Evolutionary conservation across 768 basidiomycete species (phyloP), one percentile per base, ranked within the genome.

Genomic region (Filobasidium floriforme): DNA sequence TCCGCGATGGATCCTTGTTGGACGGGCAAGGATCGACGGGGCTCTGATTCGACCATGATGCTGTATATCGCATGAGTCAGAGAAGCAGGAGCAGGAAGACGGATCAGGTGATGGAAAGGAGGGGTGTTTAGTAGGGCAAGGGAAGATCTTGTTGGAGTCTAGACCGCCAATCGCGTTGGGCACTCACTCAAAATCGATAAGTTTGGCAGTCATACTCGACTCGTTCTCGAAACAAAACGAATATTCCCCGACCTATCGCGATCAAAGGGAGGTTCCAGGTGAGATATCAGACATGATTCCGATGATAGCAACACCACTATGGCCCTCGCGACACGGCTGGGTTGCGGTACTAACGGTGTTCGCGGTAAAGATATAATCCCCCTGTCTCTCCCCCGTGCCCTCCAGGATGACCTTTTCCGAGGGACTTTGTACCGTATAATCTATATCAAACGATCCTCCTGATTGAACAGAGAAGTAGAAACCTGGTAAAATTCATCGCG

Each of bases 401-500:
- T 93, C 89, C 55, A 99, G 85, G 28, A 98, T 79, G 41, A 93
- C 81, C 76, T 87, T 90, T 73, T 90, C 89, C 66, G 86, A 87
- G 7, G 96, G 94, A 77, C 94, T 92, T 71, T 88, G 92, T 70
- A 97, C 84, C 69, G 90, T 87, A 76, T 88, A 96, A 82, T 94
- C 91, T 51, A 97, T 88, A 78, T 96, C 94, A 79, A 97, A 97
- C 0, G 90, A 88, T 66, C 94, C 94, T 55, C 94, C 94, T 32
- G 92, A 90, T 86, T 98, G 94, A 41, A 97, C 93, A 69, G 94
- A 94, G 82, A 92, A 98, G 82, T 97, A 97, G 81, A 99, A 97
- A 85, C 97, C 76, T 68, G 68, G 46, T 70, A 55, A 40, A 32
- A 57, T 65, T 73, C 43, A 68, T 65, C 44, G 66, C 37, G 49